These are phyloP conservation scores for Leccinum boreale DNA, from an alignment of 768 basidiomycete species.

Conservation along the genomic window DNA sequence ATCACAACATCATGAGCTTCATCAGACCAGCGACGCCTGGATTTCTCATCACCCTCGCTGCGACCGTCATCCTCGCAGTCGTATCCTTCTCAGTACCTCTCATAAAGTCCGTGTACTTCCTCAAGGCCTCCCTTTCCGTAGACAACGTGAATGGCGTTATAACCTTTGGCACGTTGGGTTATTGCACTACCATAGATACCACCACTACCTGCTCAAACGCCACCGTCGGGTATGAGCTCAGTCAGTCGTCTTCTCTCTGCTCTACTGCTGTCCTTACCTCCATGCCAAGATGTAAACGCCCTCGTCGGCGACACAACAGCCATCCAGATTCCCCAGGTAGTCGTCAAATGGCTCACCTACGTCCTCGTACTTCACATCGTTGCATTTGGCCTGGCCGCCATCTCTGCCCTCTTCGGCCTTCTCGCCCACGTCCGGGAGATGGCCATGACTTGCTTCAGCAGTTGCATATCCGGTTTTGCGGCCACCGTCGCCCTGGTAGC, in stretches of 20 bases:
- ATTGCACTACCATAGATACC: conserved; percentile 61
- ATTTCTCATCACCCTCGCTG: conserved; percentile 76
- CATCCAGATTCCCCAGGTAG: conserved; percentile 74
- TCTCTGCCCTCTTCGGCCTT: conserved; percentile 76
- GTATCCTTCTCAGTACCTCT: conserved; percentile 91
- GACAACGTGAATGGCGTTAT: conserved; percentile 54
- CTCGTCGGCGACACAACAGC: conserved; percentile 65
- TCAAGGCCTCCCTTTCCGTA: conserved; percentile 62
- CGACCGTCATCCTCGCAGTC: conserved; percentile 74
- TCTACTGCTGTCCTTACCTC: conserved; percentile 5
- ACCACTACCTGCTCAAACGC: conserved; percentile 74
- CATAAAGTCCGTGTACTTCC: conserved; percentile 86
- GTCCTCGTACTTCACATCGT: conserved; percentile 89
- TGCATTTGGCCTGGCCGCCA: conserved; percentile 70
- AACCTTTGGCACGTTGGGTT: conserved; percentile 88
- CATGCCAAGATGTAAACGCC: conserved; percentile 66
- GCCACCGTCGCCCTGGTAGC: conserved; percentile 77
- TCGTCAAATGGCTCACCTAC: conserved; percentile 95
- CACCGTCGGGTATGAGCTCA: conserved; percentile 81
- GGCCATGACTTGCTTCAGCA: conserved; percentile 81
- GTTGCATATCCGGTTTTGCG: conserved; percentile 77
- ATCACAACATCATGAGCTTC: conserved; percentile 52
- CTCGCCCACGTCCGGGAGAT: conserved; percentile 86
- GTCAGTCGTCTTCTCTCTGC: conserved; percentile 44
- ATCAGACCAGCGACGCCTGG: conserved; percentile 89